These are phyloP conservation scores for Spizellomyces punctatus DNA, from an alignment of 192 early-diverging fungal species.

Conservation along the genomic window DNA sequence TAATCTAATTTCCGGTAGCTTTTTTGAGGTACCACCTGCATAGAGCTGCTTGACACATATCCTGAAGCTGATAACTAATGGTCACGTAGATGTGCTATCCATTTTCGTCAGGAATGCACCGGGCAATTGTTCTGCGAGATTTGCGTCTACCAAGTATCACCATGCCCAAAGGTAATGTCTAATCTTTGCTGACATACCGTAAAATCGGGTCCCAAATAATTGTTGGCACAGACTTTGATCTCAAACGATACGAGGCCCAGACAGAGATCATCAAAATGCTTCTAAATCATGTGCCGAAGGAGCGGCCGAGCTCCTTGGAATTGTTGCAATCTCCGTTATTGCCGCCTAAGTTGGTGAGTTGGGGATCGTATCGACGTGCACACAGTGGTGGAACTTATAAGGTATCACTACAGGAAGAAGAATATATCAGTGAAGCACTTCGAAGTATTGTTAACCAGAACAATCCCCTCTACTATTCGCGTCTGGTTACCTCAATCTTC, in stretches of 20 bases:
- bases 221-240: constrained; percentile 55
- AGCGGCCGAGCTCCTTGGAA: constrained; percentile 79
- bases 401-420: constrained; percentile 62
- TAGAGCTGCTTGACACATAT: not conserved
- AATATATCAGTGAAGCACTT: constrained; percentile 87
- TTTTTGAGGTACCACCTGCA: constrained; percentile 33
- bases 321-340: constrained; percentile 78
- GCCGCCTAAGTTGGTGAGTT: constrained; percentile 60
- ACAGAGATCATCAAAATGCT: constrained; percentile 70
- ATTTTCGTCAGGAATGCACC: constrained; percentile 78
- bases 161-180: constrained; percentile 62
- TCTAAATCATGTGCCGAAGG: constrained; percentile 71
- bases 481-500: constrained; percentile 81
- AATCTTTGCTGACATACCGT: not conserved
- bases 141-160: constrained; percentile 66
- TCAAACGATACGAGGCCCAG: constrained; percentile 66
- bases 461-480: constrained; percentile 81
- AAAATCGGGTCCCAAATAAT: constrained; percentile 10
- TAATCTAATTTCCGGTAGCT: constrained; percentile 19
- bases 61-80: not conserved
- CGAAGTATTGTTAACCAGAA: constrained; percentile 81
- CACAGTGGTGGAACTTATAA: not conserved
- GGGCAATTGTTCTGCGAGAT: constrained; percentile 67
- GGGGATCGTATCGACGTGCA: not conserved
- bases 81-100: constrained; percentile 78